Percentiles rank a stretch among this genome's conserved stretches.
Evolutionary conservation across 768 basidiomycete species (phyloP).

Genomic region (Naganishia vishniacii): DNA sequence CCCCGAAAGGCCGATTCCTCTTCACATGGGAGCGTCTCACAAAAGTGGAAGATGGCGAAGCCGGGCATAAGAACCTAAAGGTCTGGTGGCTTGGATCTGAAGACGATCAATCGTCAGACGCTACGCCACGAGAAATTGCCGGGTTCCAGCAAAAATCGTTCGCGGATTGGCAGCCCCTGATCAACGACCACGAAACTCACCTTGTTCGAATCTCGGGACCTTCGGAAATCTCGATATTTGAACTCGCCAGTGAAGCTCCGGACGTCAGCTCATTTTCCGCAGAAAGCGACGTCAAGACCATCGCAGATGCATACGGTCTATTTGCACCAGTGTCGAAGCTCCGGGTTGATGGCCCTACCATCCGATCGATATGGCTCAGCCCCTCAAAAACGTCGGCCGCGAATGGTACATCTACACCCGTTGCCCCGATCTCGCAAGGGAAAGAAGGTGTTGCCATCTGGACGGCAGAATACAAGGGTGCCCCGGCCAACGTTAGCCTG

Average conservation of each 20-base stretch:
- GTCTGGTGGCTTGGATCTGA: constrained; percentile 64
- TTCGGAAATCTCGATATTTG: constrained; percentile 42
- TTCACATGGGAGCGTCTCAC: constrained; percentile 94
- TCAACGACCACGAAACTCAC: constrained; percentile 44
- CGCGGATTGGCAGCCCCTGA: constrained; percentile 62
- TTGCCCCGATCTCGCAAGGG: constrained; percentile 27
- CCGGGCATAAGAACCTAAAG: constrained; percentile 88
- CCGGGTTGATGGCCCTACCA: constrained; percentile 32
- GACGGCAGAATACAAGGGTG: constrained; percentile 89
- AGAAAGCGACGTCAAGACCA: constrained; percentile 24
- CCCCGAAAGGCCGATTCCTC: constrained; percentile 84
- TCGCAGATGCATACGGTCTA: constrained; percentile 25
- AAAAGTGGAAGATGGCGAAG: constrained; percentile 75
- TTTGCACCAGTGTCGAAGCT: constrained; percentile 31
- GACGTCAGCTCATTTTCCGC: constrained; percentile 6
- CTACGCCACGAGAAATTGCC: constrained; percentile 60
- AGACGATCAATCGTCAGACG: constrained; percentile 58
- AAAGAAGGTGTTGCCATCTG: constrained; percentile 67
- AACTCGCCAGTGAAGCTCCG: constrained; percentile 50
- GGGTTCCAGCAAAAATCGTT: constrained; percentile 83
- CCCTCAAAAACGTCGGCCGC: constrained; percentile 31
- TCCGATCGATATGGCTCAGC: constrained; percentile 40
- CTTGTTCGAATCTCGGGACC: constrained; percentile 36
- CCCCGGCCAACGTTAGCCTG: constrained; percentile 79
- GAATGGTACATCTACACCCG: constrained; percentile 34